These are phyloP conservation scores for Galium porrigens DNA, from an alignment of 305 asterid genomes.

Conservation along the genomic window DNA sequence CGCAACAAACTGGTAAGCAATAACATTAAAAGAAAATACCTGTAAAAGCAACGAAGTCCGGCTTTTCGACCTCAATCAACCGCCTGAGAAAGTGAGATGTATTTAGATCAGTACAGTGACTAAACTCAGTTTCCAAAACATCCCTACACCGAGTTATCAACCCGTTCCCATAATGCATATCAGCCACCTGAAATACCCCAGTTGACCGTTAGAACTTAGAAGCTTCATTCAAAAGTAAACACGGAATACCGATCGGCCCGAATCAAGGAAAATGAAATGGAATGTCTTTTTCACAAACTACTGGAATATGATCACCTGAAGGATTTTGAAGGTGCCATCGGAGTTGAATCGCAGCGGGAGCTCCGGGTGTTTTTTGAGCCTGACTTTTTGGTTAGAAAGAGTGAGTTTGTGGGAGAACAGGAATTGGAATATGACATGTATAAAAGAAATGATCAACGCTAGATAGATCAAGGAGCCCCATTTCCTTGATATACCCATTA, in stretches of 20 bases:
- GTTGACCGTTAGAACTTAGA: neutral
- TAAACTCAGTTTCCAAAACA: slow-evolving; percentile 49
- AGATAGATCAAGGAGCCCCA: slow-evolving; percentile 43
- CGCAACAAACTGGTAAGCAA: neutral
- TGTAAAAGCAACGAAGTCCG: slow-evolving; percentile 84
- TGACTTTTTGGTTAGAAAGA: slow-evolving; percentile 29
- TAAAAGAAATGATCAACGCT: slow-evolving; percentile 18
- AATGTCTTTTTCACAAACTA: neutral
- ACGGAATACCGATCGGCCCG: too few species aligned
- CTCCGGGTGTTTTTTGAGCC: slow-evolving; percentile 37
- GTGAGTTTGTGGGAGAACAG: slow-evolving; percentile 37
- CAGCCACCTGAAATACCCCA: slow-evolving; percentile 53
- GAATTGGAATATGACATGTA: slow-evolving; percentile 30
- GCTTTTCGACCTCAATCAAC: slow-evolving; percentile 62
- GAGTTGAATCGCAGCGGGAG: slow-evolving; percentile 59
- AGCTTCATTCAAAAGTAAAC: neutral
- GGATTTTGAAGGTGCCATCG: slow-evolving; percentile 85
- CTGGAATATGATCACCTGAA: slow-evolving; percentile 40
- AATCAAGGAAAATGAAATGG: neutral
- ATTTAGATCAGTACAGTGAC: slow-evolving; percentile 66
- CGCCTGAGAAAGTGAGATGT: slow-evolving; percentile 57
- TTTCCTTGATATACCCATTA: slow-evolving; percentile 24
- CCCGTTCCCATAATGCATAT: slow-evolving; percentile 93
- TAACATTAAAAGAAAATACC: slow-evolving; percentile 26
- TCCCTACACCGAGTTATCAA: slow-evolving; percentile 74